Percentiles rank a stretch among this genome's conserved stretches.
Evolutionary conservation across 768 basidiomycete species (phyloP).

Genomic region (Boletus bicolor): DNA sequence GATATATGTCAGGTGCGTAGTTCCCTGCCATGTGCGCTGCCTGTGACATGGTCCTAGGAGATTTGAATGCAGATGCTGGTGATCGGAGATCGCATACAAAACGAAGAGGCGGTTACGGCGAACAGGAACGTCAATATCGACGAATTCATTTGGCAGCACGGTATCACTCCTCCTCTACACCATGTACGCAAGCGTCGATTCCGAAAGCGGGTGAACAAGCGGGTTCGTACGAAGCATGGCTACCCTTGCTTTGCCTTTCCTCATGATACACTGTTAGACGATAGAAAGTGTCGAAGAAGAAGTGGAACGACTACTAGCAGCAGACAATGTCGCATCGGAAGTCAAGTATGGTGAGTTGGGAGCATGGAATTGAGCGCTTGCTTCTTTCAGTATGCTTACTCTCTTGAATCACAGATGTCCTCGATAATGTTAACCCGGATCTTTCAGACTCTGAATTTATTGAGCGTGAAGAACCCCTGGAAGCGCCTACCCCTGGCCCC

Average conservation of each 20-base stretch:
- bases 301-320: constrained; percentile 81
- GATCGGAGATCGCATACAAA: constrained; percentile 70
- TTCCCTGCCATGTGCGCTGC: constrained; percentile 1
- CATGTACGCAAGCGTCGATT: constrained; percentile 90
- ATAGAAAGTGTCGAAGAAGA: constrained; percentile 95
- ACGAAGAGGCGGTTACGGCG: constrained; percentile 59
- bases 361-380: background rate
- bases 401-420: constrained; percentile 52
- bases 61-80: constrained; percentile 77
- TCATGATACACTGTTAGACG: constrained; percentile 46
- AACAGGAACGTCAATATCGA: constrained; percentile 82
- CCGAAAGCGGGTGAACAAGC: constrained; percentile 80
- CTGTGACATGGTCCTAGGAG: constrained; percentile 10
- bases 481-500: constrained; percentile 71
- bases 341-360: constrained; percentile 66
- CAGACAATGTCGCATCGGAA: constrained; percentile 70
- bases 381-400: background rate
- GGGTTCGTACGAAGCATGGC: constrained; percentile 44
- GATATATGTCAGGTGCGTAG: constrained; percentile 89
- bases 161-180: constrained; percentile 89
- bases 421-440: constrained; percentile 90
- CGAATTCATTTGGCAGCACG: constrained; percentile 97
- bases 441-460: constrained; percentile 87
- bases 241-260: background rate
- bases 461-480: constrained; percentile 56